Base-by-base conservation (phyloP, 1,284 basidiomycete species). In the Lentinula novae-zelandiae region DNA sequence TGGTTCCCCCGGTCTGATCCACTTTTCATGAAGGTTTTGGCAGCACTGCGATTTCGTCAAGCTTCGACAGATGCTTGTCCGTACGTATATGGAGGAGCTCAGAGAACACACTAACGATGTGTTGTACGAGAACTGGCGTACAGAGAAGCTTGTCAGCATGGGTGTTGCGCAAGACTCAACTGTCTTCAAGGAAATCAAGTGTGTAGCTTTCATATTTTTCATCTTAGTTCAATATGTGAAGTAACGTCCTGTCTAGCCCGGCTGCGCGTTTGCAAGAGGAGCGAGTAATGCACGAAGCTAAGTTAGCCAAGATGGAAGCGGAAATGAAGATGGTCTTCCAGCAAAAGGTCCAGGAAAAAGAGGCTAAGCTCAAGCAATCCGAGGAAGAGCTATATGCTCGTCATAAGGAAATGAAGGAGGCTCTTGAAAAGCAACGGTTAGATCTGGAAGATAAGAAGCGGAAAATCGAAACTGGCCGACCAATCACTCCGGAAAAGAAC, bases 251-350 rank as follows among this genome's bases (percentile, higher is more conserved):
- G 64, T 58, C 8, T 66, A 97, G 95, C 76, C 95, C 95, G 65
- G 95, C 95, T 60, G 91, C 91, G 64, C 92, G 95, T 75, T 86
- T 95, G 80, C 94, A 95, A 68, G 96, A 98, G 73, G 96, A 98
- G 74, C 91, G 95, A 62, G 82, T 92, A 58, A 77, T 95, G 72
- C 94, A 96, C 75, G 94, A 96, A 78, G 92, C 93, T 67, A 98
- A 98, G 76, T 85, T 98, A 63, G 86, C 92, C 62, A 98, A 98
- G 89, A 98, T 98, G 95, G 95, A 98, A 79, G 91, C 93, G 62
- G 95, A 98, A 83, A 96, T 97, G 95, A 96, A 95, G 85, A 93
- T 95, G 91, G 95, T 98, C 68, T 98, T 98, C 92, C 94, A 96
- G 75, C 96, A 98, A 78, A 98, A 98, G 77, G 95, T 98, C 58